Percentiles rank a stretch among this genome's conserved stretches.
These are phyloP conservation scores for Eremomyces bilateralis DNA, from an alignment of 495 filamentous ascomycete genomes.

Conservation along the genomic window DNA sequence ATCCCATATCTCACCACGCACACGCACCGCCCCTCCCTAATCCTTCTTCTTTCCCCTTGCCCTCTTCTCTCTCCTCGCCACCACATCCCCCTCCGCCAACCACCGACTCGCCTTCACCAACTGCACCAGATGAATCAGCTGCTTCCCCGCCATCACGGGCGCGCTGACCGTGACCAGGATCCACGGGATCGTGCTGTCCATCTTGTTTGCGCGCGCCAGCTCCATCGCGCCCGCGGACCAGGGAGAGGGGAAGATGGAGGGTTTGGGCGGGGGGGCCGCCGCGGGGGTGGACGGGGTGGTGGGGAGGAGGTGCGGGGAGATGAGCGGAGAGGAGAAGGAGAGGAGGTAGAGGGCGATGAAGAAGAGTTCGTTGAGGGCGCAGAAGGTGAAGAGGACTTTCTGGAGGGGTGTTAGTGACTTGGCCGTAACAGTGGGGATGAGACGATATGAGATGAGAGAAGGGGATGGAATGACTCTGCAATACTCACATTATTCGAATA, in stretches of 20 bases:
- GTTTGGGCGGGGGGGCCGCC: slow-evolving; percentile 38
- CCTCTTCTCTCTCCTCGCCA: slow-evolving; percentile 29
- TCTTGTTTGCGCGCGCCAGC: slow-evolving; percentile 73
- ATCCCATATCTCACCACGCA: neutral
- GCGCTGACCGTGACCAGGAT: slow-evolving; percentile 58
- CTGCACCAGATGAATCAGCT: slow-evolving; percentile 84
- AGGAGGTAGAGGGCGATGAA: slow-evolving; percentile 97
- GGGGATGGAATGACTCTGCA: slow-evolving; percentile 6
- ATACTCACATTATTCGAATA: slow-evolving; percentile 77
- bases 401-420: slow-evolving; percentile 18
- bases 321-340: slow-evolving; percentile 72
- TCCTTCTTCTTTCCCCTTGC: slow-evolving; percentile 16
- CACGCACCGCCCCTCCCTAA: neutral
- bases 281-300: slow-evolving; percentile 32
- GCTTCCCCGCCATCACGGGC: slow-evolving; percentile 78
- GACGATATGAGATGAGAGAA: slow-evolving; percentile 1
- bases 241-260: slow-evolving; percentile 55
- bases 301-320: slow-evolving; percentile 61
- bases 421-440: slow-evolving; percentile 2
- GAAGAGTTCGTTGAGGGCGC: slow-evolving; percentile 78
- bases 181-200: slow-evolving; percentile 72
- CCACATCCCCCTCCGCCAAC: slow-evolving; percentile 71
- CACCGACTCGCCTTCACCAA: slow-evolving; percentile 82
- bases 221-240: slow-evolving; percentile 84
- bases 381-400: slow-evolving; percentile 82